Conservation (phyloP, 140 eudicot genomes). For the Ambrosia hybrid region DNA sequence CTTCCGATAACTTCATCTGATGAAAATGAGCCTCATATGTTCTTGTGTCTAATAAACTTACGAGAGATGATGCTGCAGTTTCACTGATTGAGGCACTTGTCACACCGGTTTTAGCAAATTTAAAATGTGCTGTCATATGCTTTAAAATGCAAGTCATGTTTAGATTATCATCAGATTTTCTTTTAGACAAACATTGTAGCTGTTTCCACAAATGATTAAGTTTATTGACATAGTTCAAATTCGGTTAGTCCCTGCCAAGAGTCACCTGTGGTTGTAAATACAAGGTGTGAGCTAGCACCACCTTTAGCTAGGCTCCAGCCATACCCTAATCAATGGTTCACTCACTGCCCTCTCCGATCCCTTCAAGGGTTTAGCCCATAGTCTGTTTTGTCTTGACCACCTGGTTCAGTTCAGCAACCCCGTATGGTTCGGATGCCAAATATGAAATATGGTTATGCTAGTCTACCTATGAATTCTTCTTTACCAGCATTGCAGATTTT, state of each 20-base stretch:
- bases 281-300: conserved; percentile 45
- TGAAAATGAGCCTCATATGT: conserved; percentile 54
- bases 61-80: conserved; percentile 88
- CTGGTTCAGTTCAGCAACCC: too few relatives aligned
- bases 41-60: conserved; percentile 62
- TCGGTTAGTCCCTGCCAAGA: conserved; percentile 36
- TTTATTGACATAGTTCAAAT: conserved; percentile 36
- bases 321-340: conserved; percentile 56
- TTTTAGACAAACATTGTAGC: conserved; percentile 51
- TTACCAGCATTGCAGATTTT: too few relatives aligned
- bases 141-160: too few relatives aligned
- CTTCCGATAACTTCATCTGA: conserved; percentile 49
- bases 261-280: conserved; percentile 32
- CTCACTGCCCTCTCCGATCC: conserved; percentile 33
- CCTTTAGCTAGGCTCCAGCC: conserved; percentile 50
- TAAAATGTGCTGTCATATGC: too few relatives aligned
- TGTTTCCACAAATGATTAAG: conserved; percentile 43
- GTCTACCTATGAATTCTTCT: too few relatives aligned
- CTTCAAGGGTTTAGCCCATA: too few relatives aligned
- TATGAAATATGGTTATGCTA: too few relatives aligned
- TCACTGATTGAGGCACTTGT: conserved; percentile 67
- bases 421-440: too few relatives aligned
- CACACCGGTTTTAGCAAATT: conserved; percentile 66
- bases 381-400: too few relatives aligned
- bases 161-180: too few relatives aligned